A percentile compares a stretch with the other conserved stretches of the same genome.
Conservation (phyloP, 495 filamentous ascomycete species). For the Aspergillus olivimuriae region DNA sequence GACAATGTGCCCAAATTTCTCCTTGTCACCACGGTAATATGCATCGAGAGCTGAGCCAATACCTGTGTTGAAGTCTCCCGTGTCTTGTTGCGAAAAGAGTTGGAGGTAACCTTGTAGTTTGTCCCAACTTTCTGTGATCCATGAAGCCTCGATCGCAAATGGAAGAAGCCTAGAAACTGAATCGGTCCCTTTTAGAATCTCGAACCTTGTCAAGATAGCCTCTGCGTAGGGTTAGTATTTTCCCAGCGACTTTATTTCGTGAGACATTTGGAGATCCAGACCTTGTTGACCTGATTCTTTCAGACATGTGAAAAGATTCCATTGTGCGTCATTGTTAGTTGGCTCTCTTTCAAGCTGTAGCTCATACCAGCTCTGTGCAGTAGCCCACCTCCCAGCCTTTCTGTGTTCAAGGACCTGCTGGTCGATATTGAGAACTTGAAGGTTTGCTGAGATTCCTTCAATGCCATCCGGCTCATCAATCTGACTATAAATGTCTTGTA, state of each 20-base stretch:
- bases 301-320: slow-evolving; percentile 79
- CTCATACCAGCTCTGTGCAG: slow-evolving; percentile 97
- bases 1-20: slow-evolving; percentile 53
- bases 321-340: slow-evolving; percentile 66
- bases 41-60: slow-evolving; percentile 67
- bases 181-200: slow-evolving; percentile 57
- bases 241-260: too few species aligned
- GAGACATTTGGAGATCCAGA: too few species aligned
- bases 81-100: slow-evolving; percentile 39
- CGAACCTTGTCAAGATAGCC: slow-evolving; percentile 76
- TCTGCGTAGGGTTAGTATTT: slow-evolving; percentile 46
- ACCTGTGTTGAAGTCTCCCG: slow-evolving; percentile 74
- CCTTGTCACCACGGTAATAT: slow-evolving; percentile 47
- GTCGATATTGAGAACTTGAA: slow-evolving; percentile 75
- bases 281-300: slow-evolving; percentile 90
- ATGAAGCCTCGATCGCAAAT: slow-evolving; percentile 83
- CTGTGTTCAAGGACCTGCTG: slow-evolving; percentile 89
- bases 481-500: slow-evolving; percentile 91
- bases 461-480: slow-evolving; percentile 98
- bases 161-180: slow-evolving; percentile 57
- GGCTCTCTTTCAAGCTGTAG: slow-evolving; percentile 74
- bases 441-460: slow-evolving; percentile 82
- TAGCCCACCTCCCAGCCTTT: slow-evolving; percentile 94
- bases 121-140: slow-evolving; percentile 79
- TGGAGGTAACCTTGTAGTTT: slow-evolving; percentile 64